These are phyloP conservation scores for Tephrocybe rancida DNA, from an alignment of 768 basidiomycete genomes.

Conservation along the genomic window DNA sequence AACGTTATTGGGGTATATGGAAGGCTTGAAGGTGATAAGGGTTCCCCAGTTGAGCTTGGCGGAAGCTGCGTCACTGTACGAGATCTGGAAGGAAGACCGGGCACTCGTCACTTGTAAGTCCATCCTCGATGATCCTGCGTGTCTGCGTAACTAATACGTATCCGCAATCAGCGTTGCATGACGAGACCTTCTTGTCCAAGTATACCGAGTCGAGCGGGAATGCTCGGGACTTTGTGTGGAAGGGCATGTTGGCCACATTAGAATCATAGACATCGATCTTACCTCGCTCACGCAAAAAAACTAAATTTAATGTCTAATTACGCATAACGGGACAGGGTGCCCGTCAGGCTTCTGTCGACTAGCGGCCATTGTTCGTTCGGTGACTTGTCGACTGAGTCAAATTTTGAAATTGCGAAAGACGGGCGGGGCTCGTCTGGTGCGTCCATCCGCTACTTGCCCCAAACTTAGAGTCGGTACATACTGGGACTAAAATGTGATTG, in stretches of 20 bases:
- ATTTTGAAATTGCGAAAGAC: too few relatives aligned
- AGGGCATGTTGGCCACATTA: slow-evolving; percentile 49
- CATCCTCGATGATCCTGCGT: not conserved
- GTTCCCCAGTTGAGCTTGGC: slow-evolving; percentile 59
- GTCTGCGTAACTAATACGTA: slow-evolving; percentile 1
- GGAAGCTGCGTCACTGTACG: slow-evolving; percentile 78
- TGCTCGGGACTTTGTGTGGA: slow-evolving; percentile 76
- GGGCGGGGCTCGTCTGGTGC: too few relatives aligned
- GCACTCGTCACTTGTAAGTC: slow-evolving; percentile 53
- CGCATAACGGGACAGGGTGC: too few relatives aligned
- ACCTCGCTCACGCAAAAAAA: not conserved
- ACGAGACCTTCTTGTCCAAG: slow-evolving; percentile 79
- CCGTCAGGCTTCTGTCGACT: not conserved
- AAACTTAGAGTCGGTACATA: too few relatives aligned
- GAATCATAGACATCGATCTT: slow-evolving; percentile 9
- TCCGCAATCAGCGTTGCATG: slow-evolving; percentile 37
- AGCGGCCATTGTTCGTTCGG: too few relatives aligned
- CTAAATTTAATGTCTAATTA: not conserved
- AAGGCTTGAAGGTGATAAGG: slow-evolving; percentile 41
- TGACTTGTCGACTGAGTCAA: too few relatives aligned
- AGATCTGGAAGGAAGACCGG: slow-evolving; percentile 71
- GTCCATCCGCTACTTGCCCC: too few relatives aligned
- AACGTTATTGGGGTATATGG: slow-evolving; percentile 51
- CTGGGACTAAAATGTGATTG: too few relatives aligned
- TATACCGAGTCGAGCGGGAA: slow-evolving; percentile 81